These are phyloP conservation scores for Cyberlindnera mycetangii DNA, from an alignment of 805 yeast species.

Conservation along the genomic window DNA sequence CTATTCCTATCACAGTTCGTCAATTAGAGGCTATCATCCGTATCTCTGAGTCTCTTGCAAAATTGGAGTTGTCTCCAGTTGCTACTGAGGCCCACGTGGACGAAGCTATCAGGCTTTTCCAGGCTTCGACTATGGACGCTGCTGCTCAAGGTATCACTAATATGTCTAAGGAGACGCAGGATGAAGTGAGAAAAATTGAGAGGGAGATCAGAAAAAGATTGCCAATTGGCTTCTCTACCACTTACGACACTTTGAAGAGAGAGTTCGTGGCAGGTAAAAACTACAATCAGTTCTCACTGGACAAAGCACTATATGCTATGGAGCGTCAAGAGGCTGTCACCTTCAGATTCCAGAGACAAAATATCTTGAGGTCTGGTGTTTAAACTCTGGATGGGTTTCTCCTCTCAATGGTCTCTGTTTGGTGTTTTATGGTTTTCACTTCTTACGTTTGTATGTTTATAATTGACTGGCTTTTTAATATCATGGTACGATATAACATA, in stretches of 20 bases:
- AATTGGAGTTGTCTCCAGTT: constrained; percentile 74
- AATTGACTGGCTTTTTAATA: neutral
- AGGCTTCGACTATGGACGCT: constrained; percentile 98
- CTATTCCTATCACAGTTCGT: constrained; percentile 96
- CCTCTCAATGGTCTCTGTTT: neutral
- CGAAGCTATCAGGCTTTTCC: constrained; percentile 90
- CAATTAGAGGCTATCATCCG: constrained; percentile 97
- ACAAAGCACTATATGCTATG: constrained; percentile 74
- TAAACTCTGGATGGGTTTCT: constrained; percentile 1
- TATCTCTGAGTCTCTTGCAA: constrained; percentile 91
- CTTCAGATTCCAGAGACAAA: constrained; percentile 82
- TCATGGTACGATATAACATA: too few species aligned
- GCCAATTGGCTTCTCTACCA: constrained; percentile 96
- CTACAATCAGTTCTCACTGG: constrained; percentile 69
- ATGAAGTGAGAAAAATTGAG: constrained; percentile 77
- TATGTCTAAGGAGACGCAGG: constrained; percentile 54
- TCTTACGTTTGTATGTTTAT: neutral
- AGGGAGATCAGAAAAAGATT: constrained; percentile 83
- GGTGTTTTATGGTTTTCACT: neutral
- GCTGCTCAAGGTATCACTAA: constrained; percentile 51
- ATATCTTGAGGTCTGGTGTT: constrained; percentile 53
- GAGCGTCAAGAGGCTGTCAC: constrained; percentile 88
- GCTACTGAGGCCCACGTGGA: constrained; percentile 90
- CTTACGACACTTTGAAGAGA: constrained; percentile 74
- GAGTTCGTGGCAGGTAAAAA: constrained; percentile 73